phyloP scores from a whole-genome alignment of 495 filamentous ascomycete species.

The Talaromyces trachyspermus region DNA sequence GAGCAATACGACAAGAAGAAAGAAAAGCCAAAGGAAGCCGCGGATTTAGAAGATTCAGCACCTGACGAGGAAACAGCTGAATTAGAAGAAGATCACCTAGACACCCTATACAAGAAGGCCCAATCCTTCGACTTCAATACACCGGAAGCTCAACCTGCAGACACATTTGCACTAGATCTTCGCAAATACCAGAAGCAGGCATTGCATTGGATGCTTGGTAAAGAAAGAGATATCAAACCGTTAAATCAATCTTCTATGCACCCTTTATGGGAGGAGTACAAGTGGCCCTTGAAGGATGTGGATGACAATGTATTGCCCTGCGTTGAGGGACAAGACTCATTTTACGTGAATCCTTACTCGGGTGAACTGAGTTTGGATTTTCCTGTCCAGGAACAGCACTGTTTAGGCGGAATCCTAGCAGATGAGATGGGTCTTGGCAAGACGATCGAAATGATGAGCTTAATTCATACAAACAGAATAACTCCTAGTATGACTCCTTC shows the following conservation, averaged over 20 bases:
- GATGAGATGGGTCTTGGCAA: constrained; percentile 92
- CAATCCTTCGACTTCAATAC: constrained; percentile 95
- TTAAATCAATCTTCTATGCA: constrained; percentile 77
- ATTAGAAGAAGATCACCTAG: constrained; percentile 91
- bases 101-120: constrained; percentile 89
- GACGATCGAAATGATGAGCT: constrained; percentile 93
- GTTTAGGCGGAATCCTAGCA: constrained; percentile 85
- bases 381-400: constrained; percentile 88
- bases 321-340: constrained; percentile 56
- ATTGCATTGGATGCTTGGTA: constrained; percentile 89
- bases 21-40: constrained; percentile 32
- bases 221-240: constrained; percentile 72
- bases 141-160: constrained; percentile 72
- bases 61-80: constrained; percentile 82
- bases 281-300: constrained; percentile 80
- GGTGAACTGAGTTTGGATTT: constrained; percentile 92
- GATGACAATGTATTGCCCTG: constrained; percentile 67
- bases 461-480: constrained; percentile 72
- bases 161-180: constrained; percentile 73
- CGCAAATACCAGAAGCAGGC: constrained; percentile 95
- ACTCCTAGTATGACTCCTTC: constrained; percentile 42
- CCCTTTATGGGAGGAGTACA: constrained; percentile 94
- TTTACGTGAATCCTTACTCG: constrained; percentile 96
- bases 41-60: constrained; percentile 40
- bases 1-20: constrained; percentile 70